These are phyloP conservation scores for Paramecium pentaurelia DNA, from an alignment of 73 alveolate species.

Conservation along the genomic window DNA sequence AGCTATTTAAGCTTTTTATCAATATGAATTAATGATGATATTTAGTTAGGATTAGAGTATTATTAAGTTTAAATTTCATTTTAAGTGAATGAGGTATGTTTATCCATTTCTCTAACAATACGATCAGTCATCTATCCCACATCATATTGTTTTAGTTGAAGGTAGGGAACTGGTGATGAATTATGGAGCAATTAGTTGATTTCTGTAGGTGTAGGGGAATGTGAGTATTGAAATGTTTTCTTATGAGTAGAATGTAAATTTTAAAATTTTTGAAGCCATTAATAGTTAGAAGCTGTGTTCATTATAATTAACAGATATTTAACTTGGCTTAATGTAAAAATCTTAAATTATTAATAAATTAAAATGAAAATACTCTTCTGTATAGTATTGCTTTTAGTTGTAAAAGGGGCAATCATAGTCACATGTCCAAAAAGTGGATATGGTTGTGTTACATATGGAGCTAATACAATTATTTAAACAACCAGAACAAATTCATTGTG, in stretches of 20 bases:
- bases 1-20: neutral
- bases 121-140: neutral
- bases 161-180: neutral
- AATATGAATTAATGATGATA: neutral
- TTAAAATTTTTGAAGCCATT: neutral
- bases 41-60: neutral
- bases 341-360: neutral
- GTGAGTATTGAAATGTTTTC: neutral
- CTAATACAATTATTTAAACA: neutral
- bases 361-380: neutral
- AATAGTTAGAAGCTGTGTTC: neutral
- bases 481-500: neutral
- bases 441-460: neutral
- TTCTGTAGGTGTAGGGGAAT: neutral
- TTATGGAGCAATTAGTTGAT: neutral
- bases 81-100: neutral
- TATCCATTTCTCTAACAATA: neutral
- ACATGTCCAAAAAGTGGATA: neutral
- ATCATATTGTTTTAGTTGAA: neutral
- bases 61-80: neutral
- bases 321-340: neutral
- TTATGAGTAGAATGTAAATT: neutral
- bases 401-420: neutral
- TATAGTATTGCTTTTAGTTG: neutral
- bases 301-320: conserved; percentile 10